Percentiles rank a stretch among this genome's conserved stretches.
These are phyloP conservation scores for Paspalum vaginatum DNA, from an alignment of 176 grass and related monocot genomes.

Conservation along the genomic window DNA sequence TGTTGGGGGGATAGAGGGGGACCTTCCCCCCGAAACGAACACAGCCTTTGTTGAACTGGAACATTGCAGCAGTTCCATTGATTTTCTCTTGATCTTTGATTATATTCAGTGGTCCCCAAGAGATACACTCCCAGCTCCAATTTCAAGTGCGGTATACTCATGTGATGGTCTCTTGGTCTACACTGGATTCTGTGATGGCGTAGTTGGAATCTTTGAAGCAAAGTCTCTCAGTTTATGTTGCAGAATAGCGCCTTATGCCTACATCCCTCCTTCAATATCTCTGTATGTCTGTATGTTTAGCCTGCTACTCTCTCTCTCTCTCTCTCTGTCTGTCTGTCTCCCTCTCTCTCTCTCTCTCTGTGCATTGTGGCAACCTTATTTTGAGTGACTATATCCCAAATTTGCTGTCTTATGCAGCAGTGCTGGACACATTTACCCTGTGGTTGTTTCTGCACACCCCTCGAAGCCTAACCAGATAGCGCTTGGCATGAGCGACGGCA, in stretches of 20 bases:
- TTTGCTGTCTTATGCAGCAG: slow-evolving; percentile 37
- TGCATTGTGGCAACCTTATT: neutral
- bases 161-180: slow-evolving; percentile 79
- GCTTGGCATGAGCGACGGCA: slow-evolving; percentile 80
- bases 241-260: slow-evolving; percentile 71
- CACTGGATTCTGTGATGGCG: slow-evolving; percentile 83
- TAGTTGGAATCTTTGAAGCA: slow-evolving; percentile 86
- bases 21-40: too few species aligned
- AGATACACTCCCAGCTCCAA: slow-evolving; percentile 72
- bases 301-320: neutral
- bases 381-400: neutral
- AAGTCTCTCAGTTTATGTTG: slow-evolving; percentile 69
- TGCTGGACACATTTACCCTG: slow-evolving; percentile 52
- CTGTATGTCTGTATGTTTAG: slow-evolving; percentile 61
- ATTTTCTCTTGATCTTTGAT: neutral
- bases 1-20: too few species aligned
- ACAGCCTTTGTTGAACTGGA: neutral
- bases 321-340: too few species aligned
- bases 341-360: too few species aligned
- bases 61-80: slow-evolving; percentile 2
- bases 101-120: slow-evolving; percentile 71
- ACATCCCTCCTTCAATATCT: slow-evolving; percentile 72
- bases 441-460: slow-evolving; percentile 85
- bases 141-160: slow-evolving; percentile 93
- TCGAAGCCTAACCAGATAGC: slow-evolving; percentile 88